A percentile compares a stretch with the other conserved stretches of the same genome.
Evolutionary conservation across 1,139 yeast species (phyloP).

Genomic region (Kodamaea suecica): DNA sequence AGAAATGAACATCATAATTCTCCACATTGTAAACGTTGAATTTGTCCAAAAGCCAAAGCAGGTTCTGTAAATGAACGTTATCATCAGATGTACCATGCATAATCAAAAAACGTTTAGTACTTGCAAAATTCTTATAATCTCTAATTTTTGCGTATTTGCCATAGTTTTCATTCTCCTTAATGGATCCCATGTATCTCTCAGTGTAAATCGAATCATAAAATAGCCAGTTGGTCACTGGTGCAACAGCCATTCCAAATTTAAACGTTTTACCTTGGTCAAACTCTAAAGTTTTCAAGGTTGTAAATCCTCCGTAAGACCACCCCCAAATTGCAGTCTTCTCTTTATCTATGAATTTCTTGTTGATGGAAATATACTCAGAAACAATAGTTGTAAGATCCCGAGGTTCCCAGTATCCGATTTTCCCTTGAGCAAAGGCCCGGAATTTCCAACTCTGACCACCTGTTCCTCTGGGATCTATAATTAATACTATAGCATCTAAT

Average conservation of each 20-base stretch:
- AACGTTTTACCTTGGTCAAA: conserved; percentile 64
- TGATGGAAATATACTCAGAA: conserved; percentile 52
- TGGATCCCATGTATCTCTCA: conserved; percentile 83
- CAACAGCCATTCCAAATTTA: conserved; percentile 82
- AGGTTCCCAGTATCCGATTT: conserved; percentile 86
- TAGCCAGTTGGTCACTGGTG: conserved; percentile 84
- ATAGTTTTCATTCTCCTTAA: conserved; percentile 53
- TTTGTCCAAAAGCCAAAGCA: conserved; percentile 68
- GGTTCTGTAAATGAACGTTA: conserved; percentile 90
- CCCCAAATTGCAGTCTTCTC: conserved; percentile 87
- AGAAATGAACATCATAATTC: conserved; percentile 85
- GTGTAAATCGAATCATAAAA: conserved; percentile 82
- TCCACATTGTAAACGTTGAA: conserved; percentile 61
- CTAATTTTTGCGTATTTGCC: conserved; percentile 42
- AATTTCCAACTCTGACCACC: conserved; percentile 83
- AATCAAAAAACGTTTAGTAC: conserved; percentile 60
- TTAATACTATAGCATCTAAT: conserved; percentile 69
- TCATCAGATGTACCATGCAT: conserved; percentile 98
- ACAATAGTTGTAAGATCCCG: conserved; percentile 72
- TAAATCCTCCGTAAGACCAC: conserved; percentile 89
- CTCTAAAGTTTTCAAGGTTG: conserved; percentile 74
- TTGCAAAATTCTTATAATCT: conserved; percentile 47
- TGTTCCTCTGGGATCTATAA: conserved; percentile 94
- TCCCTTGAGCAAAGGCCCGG: conserved; percentile 62
- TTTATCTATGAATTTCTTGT: conserved; percentile 53